Evolutionary conservation across 805 yeast genomes (phyloP).

Genomic region (Barnettozyma sp.): DNA sequence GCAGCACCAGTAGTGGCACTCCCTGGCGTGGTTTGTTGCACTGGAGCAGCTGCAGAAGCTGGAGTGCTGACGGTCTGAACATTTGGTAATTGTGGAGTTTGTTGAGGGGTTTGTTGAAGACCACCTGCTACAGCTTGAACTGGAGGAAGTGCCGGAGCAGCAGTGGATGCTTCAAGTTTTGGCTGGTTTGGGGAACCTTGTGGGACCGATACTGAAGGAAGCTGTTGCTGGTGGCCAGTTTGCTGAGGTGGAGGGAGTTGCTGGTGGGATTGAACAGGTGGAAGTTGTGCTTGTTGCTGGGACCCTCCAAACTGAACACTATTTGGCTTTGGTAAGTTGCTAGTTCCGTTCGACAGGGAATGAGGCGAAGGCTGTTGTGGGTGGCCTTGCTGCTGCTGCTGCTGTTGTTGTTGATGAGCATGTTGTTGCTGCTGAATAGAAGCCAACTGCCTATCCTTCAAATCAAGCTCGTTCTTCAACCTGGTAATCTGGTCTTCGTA

Average conservation of each 20-base stretch:
- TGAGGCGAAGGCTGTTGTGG: constrained; percentile 18
- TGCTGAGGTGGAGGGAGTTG: constrained; percentile 25
- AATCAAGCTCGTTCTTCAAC: constrained; percentile 79
- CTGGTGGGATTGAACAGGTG: constrained; percentile 29
- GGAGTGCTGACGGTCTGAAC: constrained; percentile 14
- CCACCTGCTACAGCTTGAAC: constrained; percentile 6
- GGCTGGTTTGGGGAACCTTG: constrained; percentile 27
- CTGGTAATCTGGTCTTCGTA: constrained; percentile 89
- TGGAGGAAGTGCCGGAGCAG: constrained; percentile 15
- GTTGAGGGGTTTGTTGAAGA: constrained; percentile 20
- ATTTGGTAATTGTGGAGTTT: constrained; percentile 19
- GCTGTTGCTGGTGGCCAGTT: constrained; percentile 23
- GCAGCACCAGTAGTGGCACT: constrained; percentile 12
- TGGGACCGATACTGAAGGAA: constrained; percentile 13
- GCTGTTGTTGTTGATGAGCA: constrained; percentile 33
- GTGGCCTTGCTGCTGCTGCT: constrained; percentile 13
- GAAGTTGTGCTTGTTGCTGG: constrained; percentile 30
- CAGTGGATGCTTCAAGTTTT: constrained; percentile 22
- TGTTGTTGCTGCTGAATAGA: constrained; percentile 38
- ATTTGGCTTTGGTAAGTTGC: constrained; percentile 22
- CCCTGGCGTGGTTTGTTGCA: constrained; percentile 9
- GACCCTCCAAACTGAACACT: constrained; percentile 20
- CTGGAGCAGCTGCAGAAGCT: constrained; percentile 19
- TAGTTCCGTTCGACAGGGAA: constrained; percentile 22
- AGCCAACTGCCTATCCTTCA: constrained; percentile 55